Percentiles rank a stretch among this genome's conserved stretches.
These are phyloP conservation scores for Amoebophrya sp. DNA, from an alignment of 169 alveolate species.

Conservation along the genomic window DNA sequence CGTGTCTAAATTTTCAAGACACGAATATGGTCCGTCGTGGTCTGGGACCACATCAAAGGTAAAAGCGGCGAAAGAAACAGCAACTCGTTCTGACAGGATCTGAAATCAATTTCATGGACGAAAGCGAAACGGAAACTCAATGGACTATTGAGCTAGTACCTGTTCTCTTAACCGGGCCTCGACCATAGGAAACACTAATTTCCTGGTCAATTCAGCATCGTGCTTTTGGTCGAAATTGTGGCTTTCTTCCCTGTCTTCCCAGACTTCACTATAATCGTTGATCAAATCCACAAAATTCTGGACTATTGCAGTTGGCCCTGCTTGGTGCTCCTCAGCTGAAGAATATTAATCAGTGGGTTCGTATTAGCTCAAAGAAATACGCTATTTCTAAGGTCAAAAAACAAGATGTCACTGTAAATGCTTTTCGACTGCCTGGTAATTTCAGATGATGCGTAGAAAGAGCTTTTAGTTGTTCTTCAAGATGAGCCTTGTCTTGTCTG, in stretches of 20 bases:
- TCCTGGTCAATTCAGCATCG: slow-evolving; percentile 44
- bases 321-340: slow-evolving; percentile 31
- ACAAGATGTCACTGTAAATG: no score
- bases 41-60: background rate
- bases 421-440: no score
- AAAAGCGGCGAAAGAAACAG: background rate
- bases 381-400: no score
- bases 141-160: background rate
- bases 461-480: no score
- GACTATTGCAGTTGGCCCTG: slow-evolving; percentile 44
- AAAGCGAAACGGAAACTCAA: background rate
- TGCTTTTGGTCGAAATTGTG: slow-evolving; percentile 48
- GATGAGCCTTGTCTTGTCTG: no score
- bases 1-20: slow-evolving; percentile 31
- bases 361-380: no score
- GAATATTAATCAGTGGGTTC: background rate
- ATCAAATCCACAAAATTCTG: slow-evolving; percentile 46
- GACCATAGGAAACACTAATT: slow-evolving; percentile 41
- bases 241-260: slow-evolving; percentile 45
- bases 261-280: slow-evolving; percentile 45
- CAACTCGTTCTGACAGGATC: background rate
- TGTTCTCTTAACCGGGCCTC: slow-evolving; percentile 19
- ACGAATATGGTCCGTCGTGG: background rate
- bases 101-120: background rate
- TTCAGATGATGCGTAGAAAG: no score